Evolutionary conservation across 83 land plant genomes (phyloP).

Genomic region (Diphasiastrum complanatum): DNA sequence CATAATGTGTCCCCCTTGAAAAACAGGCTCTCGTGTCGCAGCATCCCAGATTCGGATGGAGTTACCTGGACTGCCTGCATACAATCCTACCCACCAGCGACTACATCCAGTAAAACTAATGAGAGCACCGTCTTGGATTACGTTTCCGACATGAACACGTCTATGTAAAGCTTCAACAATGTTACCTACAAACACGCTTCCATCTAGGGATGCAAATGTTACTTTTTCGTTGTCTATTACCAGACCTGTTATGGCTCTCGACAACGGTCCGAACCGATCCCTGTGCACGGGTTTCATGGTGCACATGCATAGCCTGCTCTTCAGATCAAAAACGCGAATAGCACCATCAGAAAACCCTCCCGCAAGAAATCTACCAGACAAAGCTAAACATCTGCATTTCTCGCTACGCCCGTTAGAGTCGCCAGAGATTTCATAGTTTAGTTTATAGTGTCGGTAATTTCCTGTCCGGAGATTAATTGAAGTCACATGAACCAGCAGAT

Average conservation of each 20-base stretch:
- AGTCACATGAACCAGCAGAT: constrained; percentile 39
- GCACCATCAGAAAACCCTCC: constrained; percentile 52
- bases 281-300: constrained; percentile 14
- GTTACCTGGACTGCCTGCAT: constrained; percentile 56
- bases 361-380: constrained; percentile 43
- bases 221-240: constrained; percentile 19
- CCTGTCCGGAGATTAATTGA: constrained; percentile 37
- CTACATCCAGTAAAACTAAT: constrained; percentile 52
- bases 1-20: constrained; percentile 45
- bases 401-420: constrained; percentile 3
- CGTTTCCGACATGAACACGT: constrained; percentile 34
- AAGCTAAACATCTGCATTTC: constrained; percentile 37
- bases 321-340: constrained; percentile 46
- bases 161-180: constrained; percentile 12
- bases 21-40: constrained; percentile 32
- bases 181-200: constrained; percentile 41
- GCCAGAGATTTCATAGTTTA: constrained; percentile 9
- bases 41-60: constrained; percentile 56
- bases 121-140: constrained; percentile 45
- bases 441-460: constrained; percentile 12
- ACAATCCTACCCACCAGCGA: constrained; percentile 59
- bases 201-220: constrained; percentile 50
- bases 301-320: constrained; percentile 21
- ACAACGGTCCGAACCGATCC: constrained; percentile 48
- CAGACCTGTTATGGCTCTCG: constrained; percentile 46